phyloP scores from a whole-genome alignment of 2,329 filamentous ascomycete species.

The Remersonia thermophila region DNA sequence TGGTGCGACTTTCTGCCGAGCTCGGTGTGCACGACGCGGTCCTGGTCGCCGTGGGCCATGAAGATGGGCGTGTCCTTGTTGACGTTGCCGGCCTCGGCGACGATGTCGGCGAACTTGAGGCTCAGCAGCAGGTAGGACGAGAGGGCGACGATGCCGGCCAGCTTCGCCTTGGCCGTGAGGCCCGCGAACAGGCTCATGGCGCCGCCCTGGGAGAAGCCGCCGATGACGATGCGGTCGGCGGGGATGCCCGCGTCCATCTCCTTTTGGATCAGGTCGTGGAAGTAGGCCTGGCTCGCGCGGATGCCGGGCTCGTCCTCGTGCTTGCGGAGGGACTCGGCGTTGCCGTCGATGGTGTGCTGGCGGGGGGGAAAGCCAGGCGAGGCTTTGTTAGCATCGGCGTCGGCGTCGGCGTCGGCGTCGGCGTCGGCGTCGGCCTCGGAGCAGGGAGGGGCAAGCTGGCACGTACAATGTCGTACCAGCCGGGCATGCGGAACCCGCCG shows the following conservation, averaged over 20 bases:
- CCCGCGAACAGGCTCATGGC: conserved; percentile 76
- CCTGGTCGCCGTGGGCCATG: conserved; percentile 75
- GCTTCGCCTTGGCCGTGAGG: conserved; percentile 56
- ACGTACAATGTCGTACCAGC: conserved; percentile 81
- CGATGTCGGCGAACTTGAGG: conserved; percentile 31
- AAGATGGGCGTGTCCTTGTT: conserved; percentile 74
- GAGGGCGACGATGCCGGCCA: conserved; percentile 80
- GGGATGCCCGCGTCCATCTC: conserved; percentile 75
- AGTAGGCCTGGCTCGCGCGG: conserved; percentile 56
- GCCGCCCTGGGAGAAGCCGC: conserved; percentile 77
- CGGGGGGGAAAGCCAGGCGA: neutral
- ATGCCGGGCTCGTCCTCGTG: conserved; percentile 58
- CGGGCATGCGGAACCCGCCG: conserved; percentile 63
- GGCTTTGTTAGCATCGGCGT: no score
- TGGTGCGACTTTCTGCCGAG: conserved; percentile 59
- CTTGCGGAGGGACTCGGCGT: conserved; percentile 18
- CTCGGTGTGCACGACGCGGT: conserved; percentile 57
- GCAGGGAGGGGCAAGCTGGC: no score
- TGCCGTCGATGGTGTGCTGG: conserved; percentile 18
- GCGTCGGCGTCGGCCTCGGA: no score
- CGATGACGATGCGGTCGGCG: conserved; percentile 71
- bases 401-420: no score
- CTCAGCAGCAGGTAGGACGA: conserved; percentile 68
- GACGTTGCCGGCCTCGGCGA: conserved; percentile 29
- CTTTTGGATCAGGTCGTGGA: conserved; percentile 65